phyloP scores from a whole-genome alignment of 257 asterid species.

The Capsicum pubescens region DNA sequence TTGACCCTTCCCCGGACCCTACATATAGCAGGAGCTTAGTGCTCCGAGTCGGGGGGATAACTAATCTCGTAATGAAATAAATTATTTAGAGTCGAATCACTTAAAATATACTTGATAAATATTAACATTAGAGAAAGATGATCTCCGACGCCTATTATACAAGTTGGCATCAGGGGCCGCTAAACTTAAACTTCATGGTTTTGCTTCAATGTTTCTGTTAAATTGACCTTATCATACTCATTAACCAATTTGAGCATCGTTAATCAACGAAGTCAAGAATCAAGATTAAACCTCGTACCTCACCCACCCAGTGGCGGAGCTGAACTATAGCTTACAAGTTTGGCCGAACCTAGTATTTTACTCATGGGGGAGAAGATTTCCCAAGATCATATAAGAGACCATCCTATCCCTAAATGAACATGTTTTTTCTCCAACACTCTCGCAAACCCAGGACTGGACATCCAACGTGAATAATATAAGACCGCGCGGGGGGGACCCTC shows the following conservation, averaged over 20 bases:
- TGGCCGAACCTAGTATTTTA: not conserved
- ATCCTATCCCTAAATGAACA: no score
- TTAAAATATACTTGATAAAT: not conserved
- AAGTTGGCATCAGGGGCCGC: not conserved
- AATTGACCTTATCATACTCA: conserved; percentile 12
- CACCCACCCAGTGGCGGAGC: not conserved
- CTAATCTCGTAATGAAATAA: not conserved
- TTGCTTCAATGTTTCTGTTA: conserved; percentile 4
- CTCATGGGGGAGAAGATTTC: no score
- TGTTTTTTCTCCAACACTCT: no score
- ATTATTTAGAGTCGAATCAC: not conserved
- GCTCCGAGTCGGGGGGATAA: not conserved
- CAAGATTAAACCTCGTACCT: not conserved
- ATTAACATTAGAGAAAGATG: not conserved
- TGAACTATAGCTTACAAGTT: not conserved
- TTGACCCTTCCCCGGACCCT: no score
- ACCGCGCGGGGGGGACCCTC: no score
- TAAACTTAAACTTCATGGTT: not conserved
- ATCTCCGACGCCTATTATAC: not conserved
- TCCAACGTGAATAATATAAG: no score
- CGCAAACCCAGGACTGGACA: no score
- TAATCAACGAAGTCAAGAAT: not conserved
- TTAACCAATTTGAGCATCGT: not conserved
- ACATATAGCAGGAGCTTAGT: no score
- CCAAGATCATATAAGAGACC: no score